phyloP scores from a whole-genome alignment of 2,329 filamentous ascomycete species.

The Fusarium annulatum region DNA sequence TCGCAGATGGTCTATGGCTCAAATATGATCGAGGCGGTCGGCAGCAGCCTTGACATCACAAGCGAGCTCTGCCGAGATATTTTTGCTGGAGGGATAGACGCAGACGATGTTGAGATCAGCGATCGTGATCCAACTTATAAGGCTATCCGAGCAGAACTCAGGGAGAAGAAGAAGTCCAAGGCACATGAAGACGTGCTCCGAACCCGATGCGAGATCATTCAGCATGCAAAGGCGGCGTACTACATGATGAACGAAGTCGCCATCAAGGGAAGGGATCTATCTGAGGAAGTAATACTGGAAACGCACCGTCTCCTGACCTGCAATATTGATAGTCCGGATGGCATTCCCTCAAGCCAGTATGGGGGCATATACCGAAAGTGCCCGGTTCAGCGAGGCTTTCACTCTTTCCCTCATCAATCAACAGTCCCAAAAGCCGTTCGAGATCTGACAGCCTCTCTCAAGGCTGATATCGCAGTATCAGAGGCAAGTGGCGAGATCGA shows the following conservation, averaged over 20 bases:
- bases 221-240: fast-evolving
- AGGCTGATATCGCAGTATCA: slow-evolving; percentile 31
- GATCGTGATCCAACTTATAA: fast-evolving
- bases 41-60: neutral
- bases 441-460: slow-evolving; percentile 23
- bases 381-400: neutral
- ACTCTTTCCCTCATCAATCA: neutral
- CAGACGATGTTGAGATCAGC: neutral
- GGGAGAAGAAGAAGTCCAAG: neutral
- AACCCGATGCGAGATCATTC: fast-evolving
- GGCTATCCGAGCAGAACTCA: fast-evolving
- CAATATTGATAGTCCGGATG: neutral
- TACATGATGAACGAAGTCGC: neutral
- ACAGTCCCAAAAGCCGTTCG: slow-evolving; percentile 25
- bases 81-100: fast-evolving
- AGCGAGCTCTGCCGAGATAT: fast-evolving
- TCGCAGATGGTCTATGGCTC: neutral
- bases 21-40: neutral
- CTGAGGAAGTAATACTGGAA: neutral
- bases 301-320: fast-evolving
- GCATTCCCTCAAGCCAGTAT: fast-evolving
- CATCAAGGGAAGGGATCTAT: neutral
- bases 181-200: neutral
- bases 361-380: fast-evolving
- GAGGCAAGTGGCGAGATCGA: slow-evolving; percentile 22